Percentiles rank a stretch among this genome's conserved stretches.
These are phyloP conservation scores for Beauveria sp. DNA, from an alignment of 2,329 filamentous ascomycete genomes.

Conservation along the genomic window DNA sequence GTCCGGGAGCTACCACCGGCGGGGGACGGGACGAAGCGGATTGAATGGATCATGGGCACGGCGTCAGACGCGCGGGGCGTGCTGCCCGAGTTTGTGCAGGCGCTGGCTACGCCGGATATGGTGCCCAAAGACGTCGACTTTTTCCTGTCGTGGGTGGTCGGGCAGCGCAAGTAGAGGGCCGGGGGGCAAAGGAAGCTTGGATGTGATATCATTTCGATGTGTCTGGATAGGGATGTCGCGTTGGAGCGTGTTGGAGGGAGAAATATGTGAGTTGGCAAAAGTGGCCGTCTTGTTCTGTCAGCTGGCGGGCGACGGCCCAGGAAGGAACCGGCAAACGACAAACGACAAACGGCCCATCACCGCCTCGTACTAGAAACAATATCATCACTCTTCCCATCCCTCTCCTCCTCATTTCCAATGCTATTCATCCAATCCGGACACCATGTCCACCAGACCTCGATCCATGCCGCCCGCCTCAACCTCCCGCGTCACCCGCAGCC, in stretches of 20 bases:
- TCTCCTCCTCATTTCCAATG: neutral
- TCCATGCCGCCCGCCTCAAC: neutral
- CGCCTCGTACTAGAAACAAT: neutral
- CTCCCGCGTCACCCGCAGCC: slow-evolving; percentile 2
- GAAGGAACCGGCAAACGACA: slow-evolving; percentile 3
- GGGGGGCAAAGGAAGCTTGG: neutral
- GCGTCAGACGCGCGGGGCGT: slow-evolving; percentile 61
- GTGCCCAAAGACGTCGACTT: slow-evolving; percentile 65
- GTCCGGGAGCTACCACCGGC: slow-evolving; percentile 34
- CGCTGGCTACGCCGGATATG: slow-evolving; percentile 50
- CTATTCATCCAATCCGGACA: neutral
- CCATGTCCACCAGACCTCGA: slow-evolving; percentile 4
- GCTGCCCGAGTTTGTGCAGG: slow-evolving; percentile 60
- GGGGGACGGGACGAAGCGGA: slow-evolving; percentile 19
- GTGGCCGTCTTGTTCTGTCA: neutral
- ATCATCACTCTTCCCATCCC: neutral
- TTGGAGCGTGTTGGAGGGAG: neutral
- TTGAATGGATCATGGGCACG: slow-evolving; percentile 75
- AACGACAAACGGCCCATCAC: neutral
- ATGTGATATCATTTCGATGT: neutral
- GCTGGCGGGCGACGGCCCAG: neutral
- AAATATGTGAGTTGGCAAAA: neutral
- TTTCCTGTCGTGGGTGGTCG: slow-evolving; percentile 55
- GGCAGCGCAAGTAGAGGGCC: slow-evolving; percentile 29
- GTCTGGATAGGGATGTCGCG: too few relatives aligned